These are phyloP conservation scores for Coniochaeta sp. DNA, from an alignment of 2,329 filamentous ascomycete genomes.

Conservation along the genomic window DNA sequence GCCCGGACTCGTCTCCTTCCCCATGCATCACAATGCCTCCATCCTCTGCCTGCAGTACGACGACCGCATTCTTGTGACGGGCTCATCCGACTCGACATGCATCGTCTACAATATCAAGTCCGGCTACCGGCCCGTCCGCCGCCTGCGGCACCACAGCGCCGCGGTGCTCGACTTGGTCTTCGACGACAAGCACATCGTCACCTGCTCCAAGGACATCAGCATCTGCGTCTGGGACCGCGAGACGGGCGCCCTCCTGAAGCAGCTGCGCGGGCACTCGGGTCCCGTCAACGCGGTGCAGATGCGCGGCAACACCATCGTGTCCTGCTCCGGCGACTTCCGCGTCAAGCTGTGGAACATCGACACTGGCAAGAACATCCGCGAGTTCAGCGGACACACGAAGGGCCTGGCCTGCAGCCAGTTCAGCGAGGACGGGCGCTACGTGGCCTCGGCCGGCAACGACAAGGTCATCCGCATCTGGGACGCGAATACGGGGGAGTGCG, in stretches of 20 bases:
- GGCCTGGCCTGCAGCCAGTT: slow-evolving; percentile 95
- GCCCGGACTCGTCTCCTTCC: slow-evolving; percentile 50
- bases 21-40: slow-evolving; percentile 75
- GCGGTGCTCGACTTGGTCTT: slow-evolving; percentile 93
- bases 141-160: slow-evolving; percentile 71
- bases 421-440: slow-evolving; percentile 86
- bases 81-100: slow-evolving; percentile 85
- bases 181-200: slow-evolving; percentile 86
- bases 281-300: slow-evolving; percentile 97
- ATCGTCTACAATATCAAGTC: slow-evolving; percentile 83
- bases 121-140: slow-evolving; percentile 71
- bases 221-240: slow-evolving; percentile 92
- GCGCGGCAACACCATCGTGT: slow-evolving; percentile 85
- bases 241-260: slow-evolving; percentile 68
- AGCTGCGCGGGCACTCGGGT: slow-evolving; percentile 77
- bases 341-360: slow-evolving; percentile 95
- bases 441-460: slow-evolving; percentile 92
- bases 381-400: slow-evolving; percentile 85
- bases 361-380: slow-evolving; percentile 79
- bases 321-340: slow-evolving; percentile 85
- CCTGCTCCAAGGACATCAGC: slow-evolving; percentile 90
- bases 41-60: slow-evolving; percentile 96
- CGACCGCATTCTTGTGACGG: slow-evolving; percentile 84
- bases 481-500: slow-evolving; percentile 77
- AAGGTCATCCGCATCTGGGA: slow-evolving; percentile 95